Percentiles rank a stretch among this genome's conserved stretches.
Conservation (phyloP, 2,329 filamentous ascomycete genomes). For the Aspergillus sp. region DNA sequence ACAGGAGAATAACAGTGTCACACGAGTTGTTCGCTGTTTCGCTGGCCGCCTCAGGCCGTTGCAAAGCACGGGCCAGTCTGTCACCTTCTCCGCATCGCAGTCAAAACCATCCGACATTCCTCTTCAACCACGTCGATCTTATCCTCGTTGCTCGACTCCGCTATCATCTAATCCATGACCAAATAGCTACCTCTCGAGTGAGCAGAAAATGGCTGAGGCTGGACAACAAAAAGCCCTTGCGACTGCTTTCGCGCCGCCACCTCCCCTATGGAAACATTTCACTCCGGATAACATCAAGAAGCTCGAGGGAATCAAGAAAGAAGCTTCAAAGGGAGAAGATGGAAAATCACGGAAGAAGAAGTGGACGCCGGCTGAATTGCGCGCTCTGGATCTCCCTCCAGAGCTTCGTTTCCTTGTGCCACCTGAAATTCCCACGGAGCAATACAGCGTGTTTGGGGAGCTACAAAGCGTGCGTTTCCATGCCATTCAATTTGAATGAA, state of each 20-base stretch:
- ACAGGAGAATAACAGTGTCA: too few relatives aligned
- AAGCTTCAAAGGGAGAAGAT: conserved; percentile 24
- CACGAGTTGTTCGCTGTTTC: too few relatives aligned
- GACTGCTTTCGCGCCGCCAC: conserved; percentile 77
- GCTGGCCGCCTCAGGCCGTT: not conserved
- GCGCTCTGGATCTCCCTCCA: conserved; percentile 52
- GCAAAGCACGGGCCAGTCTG: conserved; percentile 11
- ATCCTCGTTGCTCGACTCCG: not conserved
- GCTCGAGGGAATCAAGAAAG: conserved; percentile 47
- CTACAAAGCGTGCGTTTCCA: conserved; percentile 50
- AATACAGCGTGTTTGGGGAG: conserved; percentile 71
- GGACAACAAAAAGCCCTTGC: conserved; percentile 44
- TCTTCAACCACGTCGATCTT: not conserved
- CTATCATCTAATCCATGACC: not conserved
- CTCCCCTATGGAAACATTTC: conserved; percentile 86
- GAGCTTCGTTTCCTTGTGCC: conserved; percentile 77
- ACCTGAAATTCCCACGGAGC: conserved; percentile 67
- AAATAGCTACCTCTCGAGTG: not conserved
- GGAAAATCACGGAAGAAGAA: conserved; percentile 25
- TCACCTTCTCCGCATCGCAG: conserved; percentile 9
- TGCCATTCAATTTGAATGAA: too few relatives aligned
- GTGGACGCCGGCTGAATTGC: conserved; percentile 30
- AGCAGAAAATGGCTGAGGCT: conserved; percentile 56
- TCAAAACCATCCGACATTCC: conserved; percentile 9
- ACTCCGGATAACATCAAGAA: conserved; percentile 67